Base-by-base conservation (phyloP, 2,329 filamentous ascomycete species). In the Teratosphaeria pseudoeucalypti region DNA sequence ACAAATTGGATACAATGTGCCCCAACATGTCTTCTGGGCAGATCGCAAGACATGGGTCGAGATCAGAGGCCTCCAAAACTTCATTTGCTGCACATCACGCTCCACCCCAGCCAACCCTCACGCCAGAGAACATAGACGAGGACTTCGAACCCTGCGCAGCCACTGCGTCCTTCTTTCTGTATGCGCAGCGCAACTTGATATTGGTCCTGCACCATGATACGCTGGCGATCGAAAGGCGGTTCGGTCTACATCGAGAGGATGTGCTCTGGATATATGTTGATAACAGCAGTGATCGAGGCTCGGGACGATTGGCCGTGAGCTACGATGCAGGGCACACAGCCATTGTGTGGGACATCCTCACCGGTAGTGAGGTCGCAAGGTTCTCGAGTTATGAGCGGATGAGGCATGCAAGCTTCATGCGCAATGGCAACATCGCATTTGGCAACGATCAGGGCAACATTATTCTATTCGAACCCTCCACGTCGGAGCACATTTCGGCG, bases 271-370 rank as follows among this genome's bases (percentile, higher is more conserved):
- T 99, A 58, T 86, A 87, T 0, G 91, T 95, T 57, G 94, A 99
- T 73, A 97, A 92, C 70, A 85, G 89, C 59, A 96, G 92, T 73
- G 92, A 96, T 66, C 79, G 85, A 62, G 92, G 92, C 2, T 86
- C 87, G 0, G 94, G 92, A 32, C 82, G 92, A 63, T 77, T 95
- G 61, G 91, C 95, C 2, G 90, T 96, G 62, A 97, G 91, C 76
- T 96, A 96, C 70, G 94, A 99, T 78, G 83, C 84, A 19, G 87
- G 90, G 43, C 89, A 92, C 73, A 96, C 90, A 0, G 90, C 92
- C 3, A 96, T 97, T 70, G 90, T 97, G 7, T 99, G 94, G 94
- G 92, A 99, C 75, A 81, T 96, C 62, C 85, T 95, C 77, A 95
- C 90, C 0, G 94, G 94, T 55, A 86, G 91, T 61, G 91, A 96